Conservation (phyloP, 1,284 basidiomycete genomes). For the Pseudozyma hubeiensis region DNA sequence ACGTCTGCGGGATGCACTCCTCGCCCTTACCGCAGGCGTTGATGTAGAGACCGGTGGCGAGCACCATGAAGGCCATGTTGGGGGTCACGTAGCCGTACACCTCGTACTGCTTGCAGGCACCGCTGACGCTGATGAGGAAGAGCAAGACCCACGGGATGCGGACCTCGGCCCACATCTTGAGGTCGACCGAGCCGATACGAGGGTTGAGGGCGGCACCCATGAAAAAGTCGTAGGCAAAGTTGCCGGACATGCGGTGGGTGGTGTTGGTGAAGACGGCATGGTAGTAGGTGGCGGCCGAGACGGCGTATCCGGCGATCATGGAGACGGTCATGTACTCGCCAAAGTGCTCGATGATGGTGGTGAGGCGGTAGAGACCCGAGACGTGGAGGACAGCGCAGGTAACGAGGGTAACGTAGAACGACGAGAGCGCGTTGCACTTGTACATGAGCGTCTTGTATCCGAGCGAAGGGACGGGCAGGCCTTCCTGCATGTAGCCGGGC, state of each 20-base stretch:
- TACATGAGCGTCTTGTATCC: constrained; percentile 90
- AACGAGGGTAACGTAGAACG: constrained; percentile 85
- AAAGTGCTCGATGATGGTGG: constrained; percentile 95
- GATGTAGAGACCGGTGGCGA: constrained; percentile 94
- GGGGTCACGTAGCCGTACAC: constrained; percentile 90
- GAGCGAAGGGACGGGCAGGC: constrained; percentile 68
- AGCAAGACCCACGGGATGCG: constrained; percentile 97
- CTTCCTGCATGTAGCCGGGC: constrained; percentile 92
- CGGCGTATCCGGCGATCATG: constrained; percentile 88
- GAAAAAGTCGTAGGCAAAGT: constrained; percentile 77
- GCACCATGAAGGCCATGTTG: constrained; percentile 96
- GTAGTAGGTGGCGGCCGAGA: constrained; percentile 63
- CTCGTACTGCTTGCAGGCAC: constrained; percentile 90
- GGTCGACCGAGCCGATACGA: constrained; percentile 88
- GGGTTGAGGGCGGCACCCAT: constrained; percentile 97
- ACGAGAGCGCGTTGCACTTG: constrained; percentile 88
- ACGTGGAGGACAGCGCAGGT: constrained; percentile 83
- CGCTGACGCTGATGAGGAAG: constrained; percentile 91
- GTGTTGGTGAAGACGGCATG: constrained; percentile 65
- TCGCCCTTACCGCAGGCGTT: constrained; percentile 81
- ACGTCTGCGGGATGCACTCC: constrained; percentile 98
- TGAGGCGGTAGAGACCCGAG: constrained; percentile 86
- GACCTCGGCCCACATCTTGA: constrained; percentile 99
- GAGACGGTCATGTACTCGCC: constrained; percentile 95
- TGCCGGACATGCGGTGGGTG: constrained; percentile 84